Conservation (phyloP, 768 basidiomycete genomes). For the Tricholoma matsutake region DNA sequence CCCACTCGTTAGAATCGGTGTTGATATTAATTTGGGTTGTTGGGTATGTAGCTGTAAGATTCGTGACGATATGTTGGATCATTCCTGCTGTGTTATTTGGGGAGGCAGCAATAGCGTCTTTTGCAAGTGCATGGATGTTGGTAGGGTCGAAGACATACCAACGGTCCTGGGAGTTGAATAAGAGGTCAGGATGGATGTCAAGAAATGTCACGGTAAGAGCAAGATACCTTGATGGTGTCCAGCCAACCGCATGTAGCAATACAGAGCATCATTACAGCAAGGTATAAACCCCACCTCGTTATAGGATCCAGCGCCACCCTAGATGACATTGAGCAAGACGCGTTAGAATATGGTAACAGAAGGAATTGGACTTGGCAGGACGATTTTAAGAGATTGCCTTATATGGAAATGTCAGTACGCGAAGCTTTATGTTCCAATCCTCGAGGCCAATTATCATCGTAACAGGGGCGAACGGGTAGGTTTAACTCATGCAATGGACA, state of each 20-base stretch:
- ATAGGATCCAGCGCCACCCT: constrained; percentile 2
- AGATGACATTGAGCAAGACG: neutral
- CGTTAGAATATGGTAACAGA: neutral
- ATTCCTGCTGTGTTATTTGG: constrained; percentile 68
- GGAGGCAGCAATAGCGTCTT: constrained; percentile 65
- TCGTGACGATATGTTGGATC: constrained; percentile 76
- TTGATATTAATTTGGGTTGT: constrained; percentile 53
- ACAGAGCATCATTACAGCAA: constrained; percentile 31
- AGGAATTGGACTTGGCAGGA: too few relatives aligned
- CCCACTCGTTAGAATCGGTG: constrained; percentile 74
- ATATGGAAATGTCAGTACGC: too few relatives aligned
- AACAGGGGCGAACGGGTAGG: constrained; percentile 70
- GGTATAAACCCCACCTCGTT: constrained; percentile 37
- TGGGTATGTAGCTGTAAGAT: constrained; percentile 75
- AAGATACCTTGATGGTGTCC: constrained; percentile 59
- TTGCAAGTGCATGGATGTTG: constrained; percentile 67
- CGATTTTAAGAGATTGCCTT: too few relatives aligned
- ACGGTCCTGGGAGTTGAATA: constrained; percentile 47
- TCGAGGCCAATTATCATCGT: constrained; percentile 54
- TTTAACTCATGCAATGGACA: neutral
- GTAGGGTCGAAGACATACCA: constrained; percentile 87
- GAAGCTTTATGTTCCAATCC: constrained; percentile 23
- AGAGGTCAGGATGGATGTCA: neutral
- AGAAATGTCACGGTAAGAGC: constrained; percentile 7
- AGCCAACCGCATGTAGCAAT: constrained; percentile 45